A percentile compares a stretch with the other conserved stretches of the same genome.
Evolutionary conservation across 768 basidiomycete genomes (phyloP).

Genomic region (Kwoniella bestiolae): DNA sequence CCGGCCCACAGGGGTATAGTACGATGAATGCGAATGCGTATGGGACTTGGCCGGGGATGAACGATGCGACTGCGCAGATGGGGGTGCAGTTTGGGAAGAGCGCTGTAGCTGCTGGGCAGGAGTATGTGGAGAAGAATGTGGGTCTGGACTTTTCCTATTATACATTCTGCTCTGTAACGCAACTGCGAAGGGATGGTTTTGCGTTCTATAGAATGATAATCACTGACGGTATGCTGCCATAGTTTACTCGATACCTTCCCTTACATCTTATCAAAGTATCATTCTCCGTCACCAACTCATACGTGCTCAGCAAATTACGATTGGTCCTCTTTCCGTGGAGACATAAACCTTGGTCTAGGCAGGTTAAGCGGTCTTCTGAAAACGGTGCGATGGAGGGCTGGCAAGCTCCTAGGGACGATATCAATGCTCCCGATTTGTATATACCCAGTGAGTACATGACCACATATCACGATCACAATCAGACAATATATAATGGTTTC

Average conservation of each 20-base stretch:
- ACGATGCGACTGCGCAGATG: conserved; percentile 91
- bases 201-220: too few relatives aligned
- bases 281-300: conserved; percentile 95
- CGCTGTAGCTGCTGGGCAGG: conserved; percentile 90
- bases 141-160: conserved; percentile 42
- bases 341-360: conserved; percentile 83
- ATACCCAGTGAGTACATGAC: conserved; percentile 82
- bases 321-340: conserved; percentile 94
- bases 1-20: conserved; percentile 29
- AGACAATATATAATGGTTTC: too few relatives aligned
- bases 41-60: conserved; percentile 66
- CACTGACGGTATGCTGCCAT: background rate
- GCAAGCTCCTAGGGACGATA: conserved; percentile 87
- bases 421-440: conserved; percentile 95
- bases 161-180: too few relatives aligned
- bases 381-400: conserved; percentile 67
- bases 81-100: conserved; percentile 93
- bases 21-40: conserved; percentile 28
- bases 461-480: too few relatives aligned
- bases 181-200: too few relatives aligned
- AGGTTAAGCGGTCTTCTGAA: conserved; percentile 65
- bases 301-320: conserved; percentile 85
- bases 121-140: conserved; percentile 94
- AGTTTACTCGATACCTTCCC: conserved; percentile 83
- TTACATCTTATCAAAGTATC: conserved; percentile 78